These are phyloP conservation scores for Xylariaceae sp. DNA, from an alignment of 2,329 filamentous ascomycete species.

Conservation along the genomic window DNA sequence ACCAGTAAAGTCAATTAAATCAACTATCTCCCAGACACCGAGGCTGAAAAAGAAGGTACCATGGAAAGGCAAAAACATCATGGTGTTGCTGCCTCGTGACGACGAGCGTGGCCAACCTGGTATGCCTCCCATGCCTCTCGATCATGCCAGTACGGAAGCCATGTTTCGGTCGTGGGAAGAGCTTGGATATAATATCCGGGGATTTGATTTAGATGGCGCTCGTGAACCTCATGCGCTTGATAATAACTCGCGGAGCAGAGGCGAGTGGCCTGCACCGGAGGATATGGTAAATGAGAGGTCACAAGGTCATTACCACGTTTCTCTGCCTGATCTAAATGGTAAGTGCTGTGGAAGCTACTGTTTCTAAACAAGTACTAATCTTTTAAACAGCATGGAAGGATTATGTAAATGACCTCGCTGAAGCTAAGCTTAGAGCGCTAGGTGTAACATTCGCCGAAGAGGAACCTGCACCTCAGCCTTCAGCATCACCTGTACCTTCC, in stretches of 20 bases:
- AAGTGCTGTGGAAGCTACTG: conserved; percentile 23
- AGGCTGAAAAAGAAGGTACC: conserved; percentile 65
- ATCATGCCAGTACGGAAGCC: conserved; percentile 50
- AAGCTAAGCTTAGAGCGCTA: conserved; percentile 87
- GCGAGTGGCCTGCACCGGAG: conserved; percentile 61
- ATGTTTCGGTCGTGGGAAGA: conserved; percentile 66
- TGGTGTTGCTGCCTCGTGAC: conserved; percentile 65
- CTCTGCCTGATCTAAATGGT: conserved; percentile 66
- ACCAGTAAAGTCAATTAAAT: conserved; percentile 31
- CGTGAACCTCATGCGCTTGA: conserved; percentile 28
- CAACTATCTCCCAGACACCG: conserved; percentile 45
- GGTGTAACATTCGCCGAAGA: conserved; percentile 79
- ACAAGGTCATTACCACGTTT: conserved; percentile 54
- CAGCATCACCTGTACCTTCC: conserved; percentile 63
- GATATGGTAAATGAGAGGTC: conserved; percentile 56
- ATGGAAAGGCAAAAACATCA: conserved; percentile 72
- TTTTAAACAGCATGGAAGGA: conserved; percentile 56
- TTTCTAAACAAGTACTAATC: conserved; percentile 11
- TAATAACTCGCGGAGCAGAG: conserved; percentile 59
- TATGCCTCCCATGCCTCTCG: conserved; percentile 51
- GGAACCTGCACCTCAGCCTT: conserved; percentile 57
- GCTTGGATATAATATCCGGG: conserved; percentile 63
- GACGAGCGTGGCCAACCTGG: conserved; percentile 60
- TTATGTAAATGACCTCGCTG: conserved; percentile 78
- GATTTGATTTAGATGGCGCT: conserved; percentile 62